These are phyloP conservation scores for Gossypium australe DNA, from an alignment of 345 rosid genomes.

Conservation along the genomic window DNA sequence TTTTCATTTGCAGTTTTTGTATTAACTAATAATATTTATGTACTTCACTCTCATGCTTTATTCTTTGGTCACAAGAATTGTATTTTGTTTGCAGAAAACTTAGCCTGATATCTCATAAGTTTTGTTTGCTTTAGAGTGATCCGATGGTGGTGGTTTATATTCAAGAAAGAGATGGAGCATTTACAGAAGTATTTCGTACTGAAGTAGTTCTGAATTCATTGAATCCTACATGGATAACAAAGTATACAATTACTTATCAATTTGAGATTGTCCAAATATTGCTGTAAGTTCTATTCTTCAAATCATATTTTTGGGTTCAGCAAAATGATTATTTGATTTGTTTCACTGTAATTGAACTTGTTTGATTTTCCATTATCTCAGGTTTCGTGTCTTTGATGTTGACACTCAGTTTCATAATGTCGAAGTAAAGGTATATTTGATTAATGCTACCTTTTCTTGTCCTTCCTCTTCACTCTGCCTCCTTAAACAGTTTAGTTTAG, in stretches of 20 bases:
- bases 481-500: background rate
- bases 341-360: slow-evolving; percentile 16
- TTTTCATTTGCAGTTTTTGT: background rate
- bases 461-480: too few relatives aligned
- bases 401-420: slow-evolving; percentile 72
- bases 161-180: slow-evolving; percentile 62
- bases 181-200: slow-evolving; percentile 56
- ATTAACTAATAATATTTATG: background rate
- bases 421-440: slow-evolving; percentile 25
- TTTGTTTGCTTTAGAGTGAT: slow-evolving; percentile 66
- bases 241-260: slow-evolving; percentile 43
- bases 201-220: slow-evolving; percentile 85
- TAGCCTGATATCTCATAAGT: slow-evolving; percentile 15
- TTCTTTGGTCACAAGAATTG: background rate
- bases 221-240: slow-evolving; percentile 71
- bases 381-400: slow-evolving; percentile 74
- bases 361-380: slow-evolving; percentile 24
- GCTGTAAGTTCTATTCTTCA: slow-evolving; percentile 46
- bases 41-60: background rate
- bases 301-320: background rate
- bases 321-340: slow-evolving; percentile 13
- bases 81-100: slow-evolving; percentile 14
- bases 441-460: background rate
- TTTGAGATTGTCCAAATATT: slow-evolving; percentile 79
- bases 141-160: slow-evolving; percentile 72